Conservation (phyloP, 768 basidiomycete species). For the Xerocomellus chrysenteron region DNA sequence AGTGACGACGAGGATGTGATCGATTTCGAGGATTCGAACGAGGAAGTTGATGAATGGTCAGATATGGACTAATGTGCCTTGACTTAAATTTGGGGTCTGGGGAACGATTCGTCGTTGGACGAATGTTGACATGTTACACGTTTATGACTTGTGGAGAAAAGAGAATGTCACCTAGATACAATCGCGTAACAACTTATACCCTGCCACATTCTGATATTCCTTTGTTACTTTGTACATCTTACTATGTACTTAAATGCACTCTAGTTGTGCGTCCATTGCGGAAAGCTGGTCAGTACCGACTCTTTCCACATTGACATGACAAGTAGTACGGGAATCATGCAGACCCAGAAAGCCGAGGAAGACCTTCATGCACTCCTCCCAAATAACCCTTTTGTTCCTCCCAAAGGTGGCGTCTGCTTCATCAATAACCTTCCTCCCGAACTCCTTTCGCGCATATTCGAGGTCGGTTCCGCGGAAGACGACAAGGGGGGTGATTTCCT, state of each 20-base stretch:
- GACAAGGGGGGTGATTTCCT: constrained; percentile 10
- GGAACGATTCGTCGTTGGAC: no score
- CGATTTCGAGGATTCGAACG: constrained; percentile 26
- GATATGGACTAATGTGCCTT: constrained; percentile 2
- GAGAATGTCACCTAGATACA: no score
- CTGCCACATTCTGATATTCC: no score
- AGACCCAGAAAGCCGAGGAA: neutral
- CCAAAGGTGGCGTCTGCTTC: constrained; percentile 40
- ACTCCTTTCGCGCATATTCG: constrained; percentile 55
- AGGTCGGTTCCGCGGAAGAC: constrained; percentile 44
- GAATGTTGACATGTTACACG: no score
- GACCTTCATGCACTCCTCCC: constrained; percentile 26
- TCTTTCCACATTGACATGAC: neutral
- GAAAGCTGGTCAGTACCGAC: neutral
- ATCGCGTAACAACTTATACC: no score
- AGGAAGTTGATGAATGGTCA: constrained; percentile 16
- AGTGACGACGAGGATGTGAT: constrained; percentile 44
- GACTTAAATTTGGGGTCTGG: neutral
- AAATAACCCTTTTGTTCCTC: constrained; percentile 51
- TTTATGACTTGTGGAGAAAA: no score
- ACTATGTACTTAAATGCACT: no score
- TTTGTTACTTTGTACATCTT: no score
- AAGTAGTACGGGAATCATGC: constrained; percentile 4
- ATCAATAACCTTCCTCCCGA: constrained; percentile 57
- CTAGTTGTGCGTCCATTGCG: no score